phyloP scores from a whole-genome alignment of 2,329 filamentous ascomycete genomes.

The Fusarium metavorans region DNA sequence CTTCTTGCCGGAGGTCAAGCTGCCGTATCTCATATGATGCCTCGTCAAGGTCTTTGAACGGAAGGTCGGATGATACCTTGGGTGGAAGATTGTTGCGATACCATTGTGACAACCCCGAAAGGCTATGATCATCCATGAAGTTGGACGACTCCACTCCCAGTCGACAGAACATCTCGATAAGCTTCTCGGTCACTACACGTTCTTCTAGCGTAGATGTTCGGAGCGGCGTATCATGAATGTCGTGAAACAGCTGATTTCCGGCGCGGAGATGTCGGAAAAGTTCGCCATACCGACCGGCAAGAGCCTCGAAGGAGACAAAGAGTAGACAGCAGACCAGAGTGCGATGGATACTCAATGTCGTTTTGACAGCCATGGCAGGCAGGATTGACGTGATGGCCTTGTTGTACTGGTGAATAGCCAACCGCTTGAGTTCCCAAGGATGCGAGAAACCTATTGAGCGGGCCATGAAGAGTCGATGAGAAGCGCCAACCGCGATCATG shows the following conservation, averaged over 20 bases:
- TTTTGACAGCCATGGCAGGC: neutral
- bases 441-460: neutral
- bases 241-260: neutral
- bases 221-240: neutral
- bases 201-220: neutral
- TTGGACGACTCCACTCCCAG: neutral
- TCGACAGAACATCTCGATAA: neutral
- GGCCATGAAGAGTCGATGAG: constrained; percentile 14
- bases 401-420: neutral
- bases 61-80: neutral
- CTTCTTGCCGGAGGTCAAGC: neutral
- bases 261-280: neutral
- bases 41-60: neutral
- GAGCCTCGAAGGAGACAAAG: neutral
- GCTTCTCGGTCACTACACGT: neutral
- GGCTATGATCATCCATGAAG: neutral
- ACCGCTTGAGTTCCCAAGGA: neutral
- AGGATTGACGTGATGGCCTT: neutral
- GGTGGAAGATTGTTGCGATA: neutral
- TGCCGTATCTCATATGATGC: neutral
- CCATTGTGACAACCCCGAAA: neutral
- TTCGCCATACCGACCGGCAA: neutral
- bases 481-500: constrained; percentile 12
- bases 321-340: neutral
- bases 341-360: neutral